Evolutionary conservation across 768 basidiomycete species (phyloP).

Genomic region (Collybia nuda): DNA sequence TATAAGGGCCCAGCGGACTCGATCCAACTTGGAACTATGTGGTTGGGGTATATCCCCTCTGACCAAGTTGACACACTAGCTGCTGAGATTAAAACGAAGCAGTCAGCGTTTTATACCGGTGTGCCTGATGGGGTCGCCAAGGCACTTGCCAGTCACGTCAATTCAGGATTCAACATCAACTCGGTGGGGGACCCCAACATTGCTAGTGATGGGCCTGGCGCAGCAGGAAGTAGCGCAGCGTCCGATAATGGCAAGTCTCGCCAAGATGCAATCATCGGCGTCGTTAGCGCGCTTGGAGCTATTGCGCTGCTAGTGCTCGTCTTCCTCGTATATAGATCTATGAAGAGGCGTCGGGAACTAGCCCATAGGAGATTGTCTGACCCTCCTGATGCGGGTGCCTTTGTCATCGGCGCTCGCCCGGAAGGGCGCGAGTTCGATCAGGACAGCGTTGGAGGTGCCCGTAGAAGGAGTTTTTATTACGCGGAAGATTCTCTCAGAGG

Average conservation of each 20-base stretch:
- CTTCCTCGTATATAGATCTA: slow-evolving; percentile 69
- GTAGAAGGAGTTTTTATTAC: slow-evolving; percentile 81
- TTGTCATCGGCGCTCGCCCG: slow-evolving; percentile 44
- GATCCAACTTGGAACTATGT: slow-evolving; percentile 62
- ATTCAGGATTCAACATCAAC: slow-evolving; percentile 62
- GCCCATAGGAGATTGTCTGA: slow-evolving; percentile 77
- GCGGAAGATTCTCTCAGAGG: slow-evolving; percentile 82
- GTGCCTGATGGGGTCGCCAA: slow-evolving; percentile 42
- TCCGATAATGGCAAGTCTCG: slow-evolving; percentile 45
- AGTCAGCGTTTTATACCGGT: slow-evolving; percentile 66
- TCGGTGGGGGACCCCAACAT: slow-evolving; percentile 40
- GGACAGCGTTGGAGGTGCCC: slow-evolving; percentile 70
- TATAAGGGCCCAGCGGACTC: slow-evolving; percentile 52
- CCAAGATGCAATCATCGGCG: slow-evolving; percentile 89
- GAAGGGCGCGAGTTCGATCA: slow-evolving; percentile 77
- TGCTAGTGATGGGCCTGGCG: slow-evolving; percentile 17
- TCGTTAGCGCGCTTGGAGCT: slow-evolving; percentile 79
- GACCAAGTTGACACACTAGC: slow-evolving; percentile 58
- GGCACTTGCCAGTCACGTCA: slow-evolving; percentile 66
- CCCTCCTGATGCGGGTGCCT: slow-evolving; percentile 28
- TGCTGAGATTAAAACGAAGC: slow-evolving; percentile 57
- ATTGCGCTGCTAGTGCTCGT: slow-evolving; percentile 71
- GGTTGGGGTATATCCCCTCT: slow-evolving; percentile 66
- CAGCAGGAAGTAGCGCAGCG: slow-evolving; percentile 24
- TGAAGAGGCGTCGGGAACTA: slow-evolving; percentile 64